phyloP scores from a whole-genome alignment of 1,284 basidiomycete genomes.

The Moniliophthora roreri region DNA sequence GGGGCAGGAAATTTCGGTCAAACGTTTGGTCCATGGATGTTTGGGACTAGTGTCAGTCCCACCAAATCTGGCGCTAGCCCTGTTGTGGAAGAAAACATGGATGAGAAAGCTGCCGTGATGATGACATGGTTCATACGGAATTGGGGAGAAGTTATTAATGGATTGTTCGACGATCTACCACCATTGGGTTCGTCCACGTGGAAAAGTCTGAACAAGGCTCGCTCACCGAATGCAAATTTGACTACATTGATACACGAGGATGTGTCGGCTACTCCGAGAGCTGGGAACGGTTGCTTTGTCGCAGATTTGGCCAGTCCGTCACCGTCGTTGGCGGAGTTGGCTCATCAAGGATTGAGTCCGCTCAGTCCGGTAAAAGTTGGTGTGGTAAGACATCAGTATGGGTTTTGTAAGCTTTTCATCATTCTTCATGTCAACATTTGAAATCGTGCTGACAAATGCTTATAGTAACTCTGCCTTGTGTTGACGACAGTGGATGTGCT shows the following conservation, averaged over 20 bases:
- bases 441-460: too few species aligned
- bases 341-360: neutral
- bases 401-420: neutral
- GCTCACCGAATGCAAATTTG: too few species aligned
- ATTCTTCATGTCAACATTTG: neutral
- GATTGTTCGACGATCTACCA: constrained; percentile 12
- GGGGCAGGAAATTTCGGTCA: constrained; percentile 30
- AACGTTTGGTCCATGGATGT: constrained; percentile 33
- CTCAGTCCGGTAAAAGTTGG: constrained; percentile 1
- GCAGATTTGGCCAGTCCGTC: too few species aligned
- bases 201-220: neutral
- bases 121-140: constrained; percentile 13
- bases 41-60: constrained; percentile 20
- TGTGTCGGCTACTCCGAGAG: neutral
- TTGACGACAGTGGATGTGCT: neutral
- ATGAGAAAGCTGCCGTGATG: neutral
- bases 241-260: neutral
- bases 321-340: neutral
- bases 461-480: neutral
- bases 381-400: neutral
- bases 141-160: constrained; percentile 13
- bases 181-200: neutral
- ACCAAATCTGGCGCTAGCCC: neutral
- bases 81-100: neutral
- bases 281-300: too few species aligned